Conservation (phyloP, 2,329 filamentous ascomycete species). For the Colletotrichum agaves region DNA sequence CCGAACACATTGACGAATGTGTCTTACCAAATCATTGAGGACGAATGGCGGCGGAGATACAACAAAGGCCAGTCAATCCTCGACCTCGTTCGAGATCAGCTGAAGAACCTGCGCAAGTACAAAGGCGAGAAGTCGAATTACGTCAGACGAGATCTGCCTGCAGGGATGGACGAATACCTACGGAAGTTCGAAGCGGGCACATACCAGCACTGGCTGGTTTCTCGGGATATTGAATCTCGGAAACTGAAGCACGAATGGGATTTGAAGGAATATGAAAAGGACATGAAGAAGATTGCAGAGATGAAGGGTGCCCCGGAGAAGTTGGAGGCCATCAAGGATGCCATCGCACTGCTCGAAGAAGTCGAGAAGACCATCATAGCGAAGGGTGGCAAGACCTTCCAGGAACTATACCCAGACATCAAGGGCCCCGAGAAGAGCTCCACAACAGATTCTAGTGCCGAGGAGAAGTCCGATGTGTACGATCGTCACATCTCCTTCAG, state of each 20-base stretch:
- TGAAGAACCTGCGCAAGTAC: conserved; percentile 62
- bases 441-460: conserved; percentile 12
- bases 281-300: conserved; percentile 37
- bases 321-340: conserved; percentile 60
- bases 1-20: conserved; percentile 66
- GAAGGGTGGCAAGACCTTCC: conserved; percentile 74
- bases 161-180: conserved; percentile 64
- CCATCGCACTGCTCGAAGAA: conserved; percentile 62
- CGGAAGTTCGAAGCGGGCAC: conserved; percentile 59
- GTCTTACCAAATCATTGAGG: conserved; percentile 49
- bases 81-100: conserved; percentile 66
- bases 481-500: conserved; percentile 62
- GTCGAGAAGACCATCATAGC: conserved; percentile 65
- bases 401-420: conserved; percentile 69
- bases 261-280: conserved; percentile 43
- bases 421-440: conserved; percentile 39
- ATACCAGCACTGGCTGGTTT: conserved; percentile 69
- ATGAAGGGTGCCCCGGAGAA: conserved; percentile 60
- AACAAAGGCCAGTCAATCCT: conserved; percentile 62
- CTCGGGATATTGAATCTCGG: conserved; percentile 49
- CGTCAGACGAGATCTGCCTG: conserved; percentile 44
- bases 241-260: conserved; percentile 50
- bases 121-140: conserved; percentile 44
- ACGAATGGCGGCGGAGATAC: conserved; percentile 47
- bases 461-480: conserved; percentile 53